Conservation (phyloP, 805 yeast genomes). For the Saccharomyces paradoxus region DNA sequence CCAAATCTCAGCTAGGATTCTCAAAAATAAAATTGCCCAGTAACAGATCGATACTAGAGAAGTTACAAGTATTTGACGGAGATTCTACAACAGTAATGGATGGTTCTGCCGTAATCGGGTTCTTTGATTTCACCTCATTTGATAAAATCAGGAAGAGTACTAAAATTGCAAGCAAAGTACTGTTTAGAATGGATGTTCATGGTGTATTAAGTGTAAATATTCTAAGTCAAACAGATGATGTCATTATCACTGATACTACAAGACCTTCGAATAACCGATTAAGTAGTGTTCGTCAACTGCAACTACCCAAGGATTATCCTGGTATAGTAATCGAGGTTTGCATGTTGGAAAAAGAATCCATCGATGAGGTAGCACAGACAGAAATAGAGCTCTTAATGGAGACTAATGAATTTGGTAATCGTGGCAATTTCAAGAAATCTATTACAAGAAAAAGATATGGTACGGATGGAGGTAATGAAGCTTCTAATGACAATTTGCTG, state of each 20-base stretch:
- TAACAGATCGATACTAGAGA: conserved; percentile 54
- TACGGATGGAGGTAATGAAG: background rate
- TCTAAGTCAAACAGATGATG: conserved; percentile 32
- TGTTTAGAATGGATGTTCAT: conserved; percentile 45
- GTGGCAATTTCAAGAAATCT: background rate
- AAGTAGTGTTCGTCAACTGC: conserved; percentile 6
- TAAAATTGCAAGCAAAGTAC: conserved; percentile 43
- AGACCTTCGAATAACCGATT: conserved; percentile 9
- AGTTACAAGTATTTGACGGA: conserved; percentile 36
- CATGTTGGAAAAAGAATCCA: conserved; percentile 29
- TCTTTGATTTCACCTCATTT: conserved; percentile 43
- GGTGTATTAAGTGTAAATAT: conserved; percentile 43
- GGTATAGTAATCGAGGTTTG: conserved; percentile 37
- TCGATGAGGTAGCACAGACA: conserved; percentile 16
- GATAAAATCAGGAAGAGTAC: conserved; percentile 43
- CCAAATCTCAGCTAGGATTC: conserved; percentile 66
- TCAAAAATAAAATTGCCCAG: conserved; percentile 61
- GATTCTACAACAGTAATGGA: conserved; percentile 17
- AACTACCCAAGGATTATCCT: conserved; percentile 31
- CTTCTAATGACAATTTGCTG: background rate
- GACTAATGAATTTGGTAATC: conserved; percentile 8
- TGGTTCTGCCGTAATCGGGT: conserved; percentile 34
- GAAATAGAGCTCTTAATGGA: conserved; percentile 25
- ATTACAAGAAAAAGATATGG: background rate
- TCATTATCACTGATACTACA: conserved; percentile 19